Evolutionary conservation across 2,329 filamentous ascomycete species (phyloP).

Genomic region (Didymosphaeria variabile): DNA sequence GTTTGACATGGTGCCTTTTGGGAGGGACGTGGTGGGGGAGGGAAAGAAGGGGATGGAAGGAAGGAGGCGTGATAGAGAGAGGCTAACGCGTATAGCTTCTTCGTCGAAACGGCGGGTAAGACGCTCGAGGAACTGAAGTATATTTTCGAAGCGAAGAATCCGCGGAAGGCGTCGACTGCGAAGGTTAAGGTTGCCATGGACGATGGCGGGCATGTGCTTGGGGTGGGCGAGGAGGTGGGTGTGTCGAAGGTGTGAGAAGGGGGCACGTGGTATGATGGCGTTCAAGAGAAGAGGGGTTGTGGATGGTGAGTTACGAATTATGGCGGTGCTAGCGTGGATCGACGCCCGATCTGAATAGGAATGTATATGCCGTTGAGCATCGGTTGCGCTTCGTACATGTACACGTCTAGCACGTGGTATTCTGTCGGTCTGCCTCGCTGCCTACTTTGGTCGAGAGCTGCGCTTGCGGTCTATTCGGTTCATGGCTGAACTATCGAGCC

Average conservation of each 20-base stretch:
- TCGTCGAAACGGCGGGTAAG: conserved; percentile 45
- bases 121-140: conserved; percentile 44
- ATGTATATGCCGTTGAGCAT: no score
- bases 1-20: no score
- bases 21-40: background rate
- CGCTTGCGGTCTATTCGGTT: no score
- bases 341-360: background rate
- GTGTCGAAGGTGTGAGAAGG: background rate
- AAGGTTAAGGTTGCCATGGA: conserved; percentile 37
- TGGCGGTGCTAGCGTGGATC: no score
- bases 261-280: no score
- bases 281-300: background rate
- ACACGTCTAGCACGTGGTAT: no score
- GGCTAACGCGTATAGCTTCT: conserved; percentile 31
- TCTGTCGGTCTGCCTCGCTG: no score
- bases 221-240: conserved; percentile 31
- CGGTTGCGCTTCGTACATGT: no score
- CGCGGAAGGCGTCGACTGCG: conserved; percentile 34
- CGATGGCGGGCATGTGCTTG: conserved; percentile 34
- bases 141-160: conserved; percentile 44
- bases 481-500: no score
- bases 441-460: no score
- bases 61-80: background rate
- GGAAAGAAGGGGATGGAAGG: background rate
- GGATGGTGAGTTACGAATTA: no score